Percentiles rank a stretch among this genome's conserved stretches.
These are phyloP conservation scores for Globisporangium perplexum DNA, from an alignment of 352 stramenopile species.

Conservation along the genomic window DNA sequence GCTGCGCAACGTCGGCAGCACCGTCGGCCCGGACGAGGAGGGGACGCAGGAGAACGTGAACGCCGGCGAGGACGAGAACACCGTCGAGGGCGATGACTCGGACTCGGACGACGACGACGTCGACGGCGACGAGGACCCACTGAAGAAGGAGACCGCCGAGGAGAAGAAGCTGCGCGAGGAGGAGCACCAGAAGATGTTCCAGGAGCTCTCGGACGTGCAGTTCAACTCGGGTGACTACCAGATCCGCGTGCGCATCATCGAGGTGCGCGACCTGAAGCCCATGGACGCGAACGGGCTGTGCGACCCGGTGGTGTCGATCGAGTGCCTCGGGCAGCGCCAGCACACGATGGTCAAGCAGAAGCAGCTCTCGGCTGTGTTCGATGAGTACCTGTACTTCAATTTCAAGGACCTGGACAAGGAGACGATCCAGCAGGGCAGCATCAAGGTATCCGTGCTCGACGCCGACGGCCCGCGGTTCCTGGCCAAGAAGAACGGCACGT, in stretches of 20 bases:
- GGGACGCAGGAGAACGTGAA: slow-evolving; percentile 9
- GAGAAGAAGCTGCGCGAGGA: slow-evolving; percentile 61
- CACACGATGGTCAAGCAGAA: slow-evolving; percentile 82
- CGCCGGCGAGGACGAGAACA: slow-evolving; percentile 14
- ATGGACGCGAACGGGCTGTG: slow-evolving; percentile 83
- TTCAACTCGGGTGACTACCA: slow-evolving; percentile 84
- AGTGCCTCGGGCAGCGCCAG: slow-evolving; percentile 76
- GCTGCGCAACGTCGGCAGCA: slow-evolving; percentile 20
- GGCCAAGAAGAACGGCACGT: slow-evolving; percentile 18
- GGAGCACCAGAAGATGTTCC: slow-evolving; percentile 70
- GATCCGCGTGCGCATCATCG: slow-evolving; percentile 83
- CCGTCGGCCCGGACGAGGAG: slow-evolving; percentile 12
- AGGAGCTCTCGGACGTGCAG: slow-evolving; percentile 64
- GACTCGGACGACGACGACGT: slow-evolving; percentile 21
- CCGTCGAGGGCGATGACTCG: slow-evolving; percentile 21
- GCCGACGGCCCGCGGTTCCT: slow-evolving; percentile 39
- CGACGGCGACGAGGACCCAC: slow-evolving; percentile 27
- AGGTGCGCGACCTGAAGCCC: slow-evolving; percentile 86
- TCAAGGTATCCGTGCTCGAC: slow-evolving; percentile 84
- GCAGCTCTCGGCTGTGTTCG: slow-evolving; percentile 84
- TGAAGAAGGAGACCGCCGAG: slow-evolving; percentile 36
- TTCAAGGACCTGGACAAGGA: slow-evolving; percentile 78
- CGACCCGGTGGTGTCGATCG: slow-evolving; percentile 85
- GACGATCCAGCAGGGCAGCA: slow-evolving; percentile 57
- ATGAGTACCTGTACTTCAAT: slow-evolving; percentile 89